A percentile compares a stretch with the other conserved stretches of the same genome.
Evolutionary conservation across 176 grass and related monocot species (phyloP).

Genomic region (Aegilops bicornis): DNA sequence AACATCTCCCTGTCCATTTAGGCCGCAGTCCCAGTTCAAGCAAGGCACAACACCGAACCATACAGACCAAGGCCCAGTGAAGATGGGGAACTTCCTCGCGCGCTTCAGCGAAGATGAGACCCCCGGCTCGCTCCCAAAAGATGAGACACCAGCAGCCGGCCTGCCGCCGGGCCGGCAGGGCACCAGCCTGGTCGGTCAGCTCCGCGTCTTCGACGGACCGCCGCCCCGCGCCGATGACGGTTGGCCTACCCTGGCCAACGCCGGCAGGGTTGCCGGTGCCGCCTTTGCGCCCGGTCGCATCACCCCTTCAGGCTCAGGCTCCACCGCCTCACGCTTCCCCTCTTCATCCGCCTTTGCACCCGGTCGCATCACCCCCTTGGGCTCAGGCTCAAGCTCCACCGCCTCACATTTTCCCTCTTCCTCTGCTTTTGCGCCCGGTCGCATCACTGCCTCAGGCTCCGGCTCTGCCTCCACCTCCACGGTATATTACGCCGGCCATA

Average conservation of each 20-base stretch:
- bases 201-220: neutral
- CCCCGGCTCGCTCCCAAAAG: neutral
- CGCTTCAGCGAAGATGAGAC: neutral
- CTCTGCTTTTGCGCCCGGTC: neutral
- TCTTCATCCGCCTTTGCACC: neutral
- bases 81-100: neutral
- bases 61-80: neutral
- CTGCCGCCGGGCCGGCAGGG: neutral
- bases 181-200: neutral
- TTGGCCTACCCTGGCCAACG: neutral
- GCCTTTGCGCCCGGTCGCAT: neutral
- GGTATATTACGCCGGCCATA: neutral
- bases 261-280: neutral
- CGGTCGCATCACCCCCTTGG: neutral
- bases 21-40: neutral
- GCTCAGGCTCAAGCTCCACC: neutral
- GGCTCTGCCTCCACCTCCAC: neutral
- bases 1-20: neutral
- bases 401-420: neutral
- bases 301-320: neutral
- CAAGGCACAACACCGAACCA: neutral
- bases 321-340: neutral
- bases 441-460: neutral
- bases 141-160: neutral
- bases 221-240: neutral